Percentiles rank a stretch among this genome's conserved stretches.
Evolutionary conservation across 2,329 filamentous ascomycete genomes (phyloP).

Genomic region (Colletotrichum gigasporum): DNA sequence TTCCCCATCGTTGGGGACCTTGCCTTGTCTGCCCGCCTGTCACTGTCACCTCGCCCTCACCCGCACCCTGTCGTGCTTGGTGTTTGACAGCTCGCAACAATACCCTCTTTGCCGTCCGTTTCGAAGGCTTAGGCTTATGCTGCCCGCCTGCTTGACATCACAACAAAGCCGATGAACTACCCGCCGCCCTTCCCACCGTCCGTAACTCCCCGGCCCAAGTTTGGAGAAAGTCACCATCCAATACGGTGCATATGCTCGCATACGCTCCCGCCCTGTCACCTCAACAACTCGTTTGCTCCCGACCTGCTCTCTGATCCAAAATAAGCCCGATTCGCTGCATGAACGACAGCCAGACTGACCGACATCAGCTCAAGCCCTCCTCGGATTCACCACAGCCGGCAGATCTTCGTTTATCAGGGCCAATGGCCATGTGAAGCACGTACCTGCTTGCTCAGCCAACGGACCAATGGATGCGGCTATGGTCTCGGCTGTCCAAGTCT

Average conservation of each 20-base stretch:
- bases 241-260: neutral
- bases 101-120: slow-evolving; percentile 17
- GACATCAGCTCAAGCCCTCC: neutral
- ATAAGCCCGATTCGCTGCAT: neutral
- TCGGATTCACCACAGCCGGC: neutral
- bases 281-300: neutral
- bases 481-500: neutral
- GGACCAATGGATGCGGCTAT: neutral
- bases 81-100: slow-evolving; percentile 24
- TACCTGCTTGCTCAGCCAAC: neutral
- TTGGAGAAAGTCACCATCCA: neutral
- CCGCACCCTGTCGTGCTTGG: neutral
- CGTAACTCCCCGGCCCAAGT: neutral
- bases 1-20: slow-evolving; percentile 11
- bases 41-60: neutral
- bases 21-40: slow-evolving; percentile 11
- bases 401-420: neutral
- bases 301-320: neutral
- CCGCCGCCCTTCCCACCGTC: neutral
- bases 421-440: neutral
- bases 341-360: neutral
- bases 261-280: neutral
- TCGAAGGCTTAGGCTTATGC: neutral
- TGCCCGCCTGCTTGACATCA: slow-evolving; percentile 15
- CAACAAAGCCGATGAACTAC: neutral